These are phyloP conservation scores for Cercospora sp. DNA, from an alignment of 2,329 filamentous ascomycete species.

Conservation along the genomic window DNA sequence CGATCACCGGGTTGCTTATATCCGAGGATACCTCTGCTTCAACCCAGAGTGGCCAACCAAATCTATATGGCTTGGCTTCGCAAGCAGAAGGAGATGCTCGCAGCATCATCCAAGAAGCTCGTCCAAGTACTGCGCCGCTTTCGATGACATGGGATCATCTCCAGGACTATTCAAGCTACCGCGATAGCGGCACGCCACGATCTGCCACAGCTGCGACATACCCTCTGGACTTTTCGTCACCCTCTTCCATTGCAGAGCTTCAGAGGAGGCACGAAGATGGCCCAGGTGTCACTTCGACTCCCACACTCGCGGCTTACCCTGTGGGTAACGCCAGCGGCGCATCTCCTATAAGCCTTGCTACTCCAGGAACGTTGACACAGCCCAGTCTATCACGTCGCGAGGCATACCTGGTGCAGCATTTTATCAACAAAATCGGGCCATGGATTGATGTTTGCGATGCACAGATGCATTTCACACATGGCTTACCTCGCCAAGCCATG, in stretches of 20 bases:
- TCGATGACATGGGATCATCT: neutral
- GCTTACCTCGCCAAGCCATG: constrained; percentile 38
- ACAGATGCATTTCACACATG: constrained; percentile 38
- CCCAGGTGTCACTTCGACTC: constrained; percentile 3
- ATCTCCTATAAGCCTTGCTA: constrained; percentile 11
- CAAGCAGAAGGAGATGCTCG: neutral
- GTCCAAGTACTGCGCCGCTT: neutral
- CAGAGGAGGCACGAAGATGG: constrained; percentile 24
- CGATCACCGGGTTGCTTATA: constrained; percentile 11
- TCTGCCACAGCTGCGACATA: neutral
- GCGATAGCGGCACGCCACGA: constrained; percentile 1
- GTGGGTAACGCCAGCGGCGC: constrained; percentile 14
- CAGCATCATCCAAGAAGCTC: neutral
- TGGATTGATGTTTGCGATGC: constrained; percentile 43
- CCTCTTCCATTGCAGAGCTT: constrained; percentile 27
- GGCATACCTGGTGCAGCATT: constrained; percentile 32
- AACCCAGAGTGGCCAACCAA: neutral
- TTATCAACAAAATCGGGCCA: constrained; percentile 40
- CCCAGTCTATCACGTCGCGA: constrained; percentile 25
- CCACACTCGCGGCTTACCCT: constrained; percentile 12
- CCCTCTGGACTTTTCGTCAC: constrained; percentile 20
- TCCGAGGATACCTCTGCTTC: constrained; percentile 1
- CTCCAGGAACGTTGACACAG: constrained; percentile 5
- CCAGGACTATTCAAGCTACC: neutral
- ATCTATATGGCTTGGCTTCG: neutral